Base-by-base conservation (phyloP, 371 early-diverging fungal genomes). In the Lichtheimia ornata region DNA sequence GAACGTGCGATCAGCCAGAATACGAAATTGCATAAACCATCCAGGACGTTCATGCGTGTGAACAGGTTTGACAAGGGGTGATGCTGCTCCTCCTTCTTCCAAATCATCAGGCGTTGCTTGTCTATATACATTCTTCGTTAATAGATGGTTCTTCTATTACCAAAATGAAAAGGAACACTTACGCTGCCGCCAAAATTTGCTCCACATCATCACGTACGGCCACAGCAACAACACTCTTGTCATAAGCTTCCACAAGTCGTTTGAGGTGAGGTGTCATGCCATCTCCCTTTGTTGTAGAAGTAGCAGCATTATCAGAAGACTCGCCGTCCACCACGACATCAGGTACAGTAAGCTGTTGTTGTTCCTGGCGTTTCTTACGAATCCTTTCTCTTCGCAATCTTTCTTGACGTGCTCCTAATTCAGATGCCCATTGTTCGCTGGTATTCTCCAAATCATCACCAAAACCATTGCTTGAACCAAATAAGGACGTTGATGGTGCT, bases 1-100 rank as follows among this genome's bases (percentile, higher is more conserved):
- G 74, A 96, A 88, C 4, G 95, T 91, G 40, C 96, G 81, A 13
- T 87, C 84, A 17, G 91, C 86, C 30, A 96, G 71, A 22, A 96
- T 92, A 42, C 67, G 77, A 73, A 94, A 94, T 63, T 96, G 97
- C 4, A 85, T 86, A 58, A 77, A 76, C 62, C 84, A 81, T 0
- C 89, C 80, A 5, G 91, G 87, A 2, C 92, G 84, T 45, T 67
- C 75, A 56, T 71, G 76, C 3, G 82, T 72, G 13, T 58, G 67
- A 6, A 77, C 62, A 14, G 69, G 71, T 47, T 61, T 72, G 53
- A 35, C 56, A 22, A 63, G 56, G 28, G 44, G 53, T 40, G 47
- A n/a, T 6, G 50, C 28, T 30, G 40, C 43, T 45, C 56, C 61
- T 52, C 66, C 59, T 35, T 69, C 64, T 25, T 65, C 62, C 15